Conservation (phyloP, 2,329 filamentous ascomycete genomes). For the Pseudopithomyces maydicus region DNA sequence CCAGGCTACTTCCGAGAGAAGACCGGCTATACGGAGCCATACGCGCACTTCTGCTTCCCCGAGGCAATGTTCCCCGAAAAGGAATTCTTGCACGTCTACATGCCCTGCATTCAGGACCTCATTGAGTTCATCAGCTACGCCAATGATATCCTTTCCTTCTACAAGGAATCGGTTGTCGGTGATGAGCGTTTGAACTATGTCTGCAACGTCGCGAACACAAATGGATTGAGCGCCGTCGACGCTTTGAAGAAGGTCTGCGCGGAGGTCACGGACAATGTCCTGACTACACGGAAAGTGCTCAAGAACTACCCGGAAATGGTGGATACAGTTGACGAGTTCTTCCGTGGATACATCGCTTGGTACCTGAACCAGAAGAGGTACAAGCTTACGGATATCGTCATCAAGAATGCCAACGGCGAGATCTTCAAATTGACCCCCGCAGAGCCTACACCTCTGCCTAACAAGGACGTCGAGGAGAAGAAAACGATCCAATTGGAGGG, state of each 20-base stretch:
- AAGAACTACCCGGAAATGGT: conserved; percentile 16
- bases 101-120: conserved; percentile 19
- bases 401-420: conserved; percentile 14
- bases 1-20: conserved; percentile 17
- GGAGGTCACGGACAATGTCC: conserved; percentile 9
- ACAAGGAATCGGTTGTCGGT: conserved; percentile 17
- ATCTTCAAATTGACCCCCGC: conserved; percentile 9
- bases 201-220: conserved; percentile 18
- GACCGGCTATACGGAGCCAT: conserved; percentile 18
- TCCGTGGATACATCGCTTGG: conserved; percentile 18
- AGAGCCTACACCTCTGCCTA: conserved; percentile 2
- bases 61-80: conserved; percentile 16
- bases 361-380: conserved; percentile 18
- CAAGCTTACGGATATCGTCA: conserved; percentile 14
- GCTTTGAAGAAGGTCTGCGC: conserved; percentile 12
- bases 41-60: conserved; percentile 19
- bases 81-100: conserved; percentile 17
- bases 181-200: conserved; percentile 17
- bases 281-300: conserved; percentile 4
- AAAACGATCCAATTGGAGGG: not conserved
- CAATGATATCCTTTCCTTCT: conserved; percentile 20
- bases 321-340: conserved; percentile 18
- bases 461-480: not conserved
- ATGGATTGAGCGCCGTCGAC: conserved; percentile 12
- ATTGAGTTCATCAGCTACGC: conserved; percentile 22